A percentile compares a stretch with the other conserved stretches of the same genome.
phyloP scores from a whole-genome alignment of 179 eudicot genomes.

The Camellia oleifera region DNA sequence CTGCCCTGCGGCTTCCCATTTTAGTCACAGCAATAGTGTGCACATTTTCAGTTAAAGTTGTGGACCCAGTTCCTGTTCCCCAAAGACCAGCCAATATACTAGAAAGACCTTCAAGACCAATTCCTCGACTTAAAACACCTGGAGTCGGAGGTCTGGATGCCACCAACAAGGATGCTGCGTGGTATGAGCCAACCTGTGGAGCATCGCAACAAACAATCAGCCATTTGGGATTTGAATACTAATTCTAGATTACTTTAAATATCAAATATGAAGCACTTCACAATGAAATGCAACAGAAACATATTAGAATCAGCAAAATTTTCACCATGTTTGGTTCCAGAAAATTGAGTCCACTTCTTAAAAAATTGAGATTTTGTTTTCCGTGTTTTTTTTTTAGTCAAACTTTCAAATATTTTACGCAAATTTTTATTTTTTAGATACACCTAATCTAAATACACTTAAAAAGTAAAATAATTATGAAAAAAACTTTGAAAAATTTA shows the following conservation, averaged over 20 bases:
- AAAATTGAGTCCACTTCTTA: too few relatives aligned
- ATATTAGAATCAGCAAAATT: too few relatives aligned
- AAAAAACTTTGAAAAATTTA: too few relatives aligned
- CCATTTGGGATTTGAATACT: background rate
- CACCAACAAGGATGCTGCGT: conserved; percentile 83
- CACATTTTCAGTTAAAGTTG: conserved; percentile 87
- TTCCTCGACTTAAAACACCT: conserved; percentile 87
- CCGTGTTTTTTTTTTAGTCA: background rate
- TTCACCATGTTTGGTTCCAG: too few relatives aligned
- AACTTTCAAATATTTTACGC: too few relatives aligned
- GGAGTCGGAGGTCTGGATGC: conserved; percentile 96
- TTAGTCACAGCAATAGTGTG: conserved; percentile 98
- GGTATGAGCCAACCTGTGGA: conserved; percentile 85
- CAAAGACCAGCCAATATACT: conserved; percentile 87
- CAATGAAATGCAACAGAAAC: conserved; percentile 6
- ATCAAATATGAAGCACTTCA: background rate
- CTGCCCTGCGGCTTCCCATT: conserved; percentile 95
- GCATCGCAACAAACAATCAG: conserved; percentile 8
- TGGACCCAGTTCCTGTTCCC: conserved; percentile 95
- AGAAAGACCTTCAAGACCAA: conserved; percentile 88
- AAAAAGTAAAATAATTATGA: too few relatives aligned
- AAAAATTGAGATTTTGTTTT: too few relatives aligned
- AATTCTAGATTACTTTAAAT: background rate
- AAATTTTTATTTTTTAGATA: too few relatives aligned
- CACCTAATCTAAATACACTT: too few relatives aligned